Evolutionary conservation across 2,329 filamentous ascomycete species (phyloP), one percentile per base, ranked within the genome.

Genomic region (Hymenoscyphus fructigenus): DNA sequence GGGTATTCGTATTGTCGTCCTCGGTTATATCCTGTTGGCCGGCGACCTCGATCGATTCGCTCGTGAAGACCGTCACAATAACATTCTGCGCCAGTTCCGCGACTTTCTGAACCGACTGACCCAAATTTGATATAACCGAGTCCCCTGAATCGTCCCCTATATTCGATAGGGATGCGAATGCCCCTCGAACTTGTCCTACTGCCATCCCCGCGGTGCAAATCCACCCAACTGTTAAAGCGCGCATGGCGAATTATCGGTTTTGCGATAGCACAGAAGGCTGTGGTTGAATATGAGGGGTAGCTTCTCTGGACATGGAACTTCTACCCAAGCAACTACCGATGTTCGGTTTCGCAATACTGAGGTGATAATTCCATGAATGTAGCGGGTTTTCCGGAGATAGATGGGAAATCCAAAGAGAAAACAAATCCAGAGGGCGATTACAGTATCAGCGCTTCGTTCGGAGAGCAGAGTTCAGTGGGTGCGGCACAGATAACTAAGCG

Each of bases 351-450:
- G 62, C 34, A 47, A 26, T 20, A 36, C 3, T 28, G 32, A 59
- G 44, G 12, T 60, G 56, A 59, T 56, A 26, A 58, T 66, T 68
- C 67, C 67, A 70, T 70, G 47, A 63, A 69, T 66, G n/a, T 56
- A 23, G 28, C 34, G 47, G 41, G 23, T 29, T 60, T 50, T 59
- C 29, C 34, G 23, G 28, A 26, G 15, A 23, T 26, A 15, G 34
- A 28, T 14, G 28, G 14, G 23, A 41, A 56, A 17, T 29, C 9
- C 5, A 36, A 57, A 53, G 28, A 38, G n/a, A n/a, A 23, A 32
- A 34, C n/a, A 53, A 56, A 23, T 44, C 32, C 38, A 23, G 58
- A 20, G 10, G 44, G 20, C 5, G 47, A 53, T 53, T 53, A 20
- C 20, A 59, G 56, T 36, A 34, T 12, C 60, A 20, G 41, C 36